Conservation (phyloP, 1,139 yeast genomes). For the Lodderomyces orthopsilosis region DNA sequence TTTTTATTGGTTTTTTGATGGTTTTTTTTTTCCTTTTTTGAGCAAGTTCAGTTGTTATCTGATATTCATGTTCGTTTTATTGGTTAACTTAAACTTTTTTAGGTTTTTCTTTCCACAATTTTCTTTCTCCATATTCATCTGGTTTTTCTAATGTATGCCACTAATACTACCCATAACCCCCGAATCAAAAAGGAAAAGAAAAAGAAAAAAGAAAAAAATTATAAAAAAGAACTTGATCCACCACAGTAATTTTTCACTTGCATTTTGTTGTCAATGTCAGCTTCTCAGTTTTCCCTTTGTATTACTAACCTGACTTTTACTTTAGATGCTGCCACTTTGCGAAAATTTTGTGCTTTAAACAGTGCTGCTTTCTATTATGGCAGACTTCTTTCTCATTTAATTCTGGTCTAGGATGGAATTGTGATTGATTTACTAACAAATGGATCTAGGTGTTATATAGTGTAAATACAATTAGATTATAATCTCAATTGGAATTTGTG, state of each 20-base stretch:
- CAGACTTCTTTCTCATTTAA: slow-evolving; percentile 4
- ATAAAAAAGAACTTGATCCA: slow-evolving; percentile 5
- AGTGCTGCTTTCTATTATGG: neutral
- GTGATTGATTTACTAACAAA: neutral
- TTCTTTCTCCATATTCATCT: neutral
- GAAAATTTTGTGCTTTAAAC: neutral
- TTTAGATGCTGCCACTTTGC: slow-evolving; percentile 2
- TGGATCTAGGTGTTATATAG: no score
- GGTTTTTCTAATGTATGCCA: neutral
- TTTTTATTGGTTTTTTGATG: neutral
- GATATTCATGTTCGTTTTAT: neutral
- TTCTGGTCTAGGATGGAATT: slow-evolving; percentile 11
- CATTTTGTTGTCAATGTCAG: neutral
- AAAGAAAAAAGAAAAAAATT: slow-evolving; percentile 6
- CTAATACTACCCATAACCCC: slow-evolving; percentile 1
- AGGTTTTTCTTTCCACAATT: slow-evolving; percentile 1
- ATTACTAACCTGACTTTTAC: slow-evolving; percentile 4
- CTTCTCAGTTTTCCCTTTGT: slow-evolving; percentile 7
- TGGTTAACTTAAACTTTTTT: slow-evolving; percentile 2
- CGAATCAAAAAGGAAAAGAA: slow-evolving; percentile 7
- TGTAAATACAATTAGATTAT: neutral
- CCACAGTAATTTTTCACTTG: slow-evolving; percentile 1
- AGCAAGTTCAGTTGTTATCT: neutral
- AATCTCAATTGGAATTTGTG: no score
- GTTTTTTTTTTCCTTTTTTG: neutral